Percentiles rank a stretch among this genome's conserved stretches.
Conservation (phyloP, 345 rosid species). For the Punica granatum region DNA sequence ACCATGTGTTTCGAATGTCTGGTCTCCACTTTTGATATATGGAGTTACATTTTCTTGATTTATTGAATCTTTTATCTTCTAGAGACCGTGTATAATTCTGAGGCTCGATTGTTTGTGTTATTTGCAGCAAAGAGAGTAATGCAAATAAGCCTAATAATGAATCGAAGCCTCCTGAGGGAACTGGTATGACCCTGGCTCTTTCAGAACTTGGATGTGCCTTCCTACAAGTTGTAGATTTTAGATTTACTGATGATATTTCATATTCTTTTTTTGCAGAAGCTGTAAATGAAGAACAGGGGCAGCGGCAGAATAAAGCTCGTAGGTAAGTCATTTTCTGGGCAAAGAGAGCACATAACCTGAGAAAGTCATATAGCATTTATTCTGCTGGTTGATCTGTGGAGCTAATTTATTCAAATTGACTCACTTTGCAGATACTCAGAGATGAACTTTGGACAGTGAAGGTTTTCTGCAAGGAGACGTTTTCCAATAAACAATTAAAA, state of each 20-base stretch:
- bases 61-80: neutral
- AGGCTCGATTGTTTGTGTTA: slow-evolving; percentile 12
- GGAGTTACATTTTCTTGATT: neutral
- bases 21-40: neutral
- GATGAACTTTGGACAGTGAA: slow-evolving; percentile 71
- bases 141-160: slow-evolving; percentile 37
- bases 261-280: slow-evolving; percentile 26
- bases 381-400: neutral
- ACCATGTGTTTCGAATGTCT: neutral
- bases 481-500: slow-evolving; percentile 31
- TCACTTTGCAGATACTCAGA: slow-evolving; percentile 34
- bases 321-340: slow-evolving; percentile 9
- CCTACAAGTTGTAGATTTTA: neutral
- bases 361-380: neutral
- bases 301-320: slow-evolving; percentile 29
- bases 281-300: slow-evolving; percentile 46
- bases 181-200: slow-evolving; percentile 37
- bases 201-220: neutral
- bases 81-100: neutral
- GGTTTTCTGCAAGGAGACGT: slow-evolving; percentile 22
- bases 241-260: neutral
- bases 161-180: slow-evolving; percentile 40
- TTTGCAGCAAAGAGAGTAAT: slow-evolving; percentile 49
- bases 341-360: neutral
- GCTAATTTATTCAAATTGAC: neutral